Evolutionary conservation across 106 monocot species (phyloP).

Genomic region (Phalaenopsis aphrodite): DNA sequence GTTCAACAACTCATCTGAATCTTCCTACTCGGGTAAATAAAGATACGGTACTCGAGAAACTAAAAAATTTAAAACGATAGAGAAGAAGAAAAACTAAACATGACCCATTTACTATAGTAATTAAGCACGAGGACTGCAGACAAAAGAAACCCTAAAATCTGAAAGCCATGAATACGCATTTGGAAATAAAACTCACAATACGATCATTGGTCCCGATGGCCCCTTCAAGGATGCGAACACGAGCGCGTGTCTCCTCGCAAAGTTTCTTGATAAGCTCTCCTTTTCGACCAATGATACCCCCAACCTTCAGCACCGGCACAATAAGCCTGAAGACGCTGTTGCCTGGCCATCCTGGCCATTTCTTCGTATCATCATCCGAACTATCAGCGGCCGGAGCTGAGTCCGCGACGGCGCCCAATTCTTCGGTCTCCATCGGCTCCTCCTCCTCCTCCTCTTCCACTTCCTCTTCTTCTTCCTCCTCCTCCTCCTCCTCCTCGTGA

Average conservation of each 20-base stretch:
- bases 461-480: not conserved
- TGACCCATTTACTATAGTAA: not conserved
- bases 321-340: constrained; percentile 64
- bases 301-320: constrained; percentile 72
- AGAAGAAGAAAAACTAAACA: not conserved
- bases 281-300: constrained; percentile 79
- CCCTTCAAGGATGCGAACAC: constrained; percentile 70
- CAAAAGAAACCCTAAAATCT: not conserved
- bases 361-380: constrained; percentile 27
- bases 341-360: constrained; percentile 97
- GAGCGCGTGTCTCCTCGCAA: constrained; percentile 77
- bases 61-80: not conserved
- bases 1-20: not conserved
- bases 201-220: constrained; percentile 56
- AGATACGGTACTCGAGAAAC: not conserved
- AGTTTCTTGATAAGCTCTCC: constrained; percentile 84
- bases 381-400: constrained; percentile 1
- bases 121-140: not conserved
- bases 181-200: constrained; percentile 40
- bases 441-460: not conserved
- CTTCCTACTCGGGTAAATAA: not conserved
- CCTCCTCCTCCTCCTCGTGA: not conserved
- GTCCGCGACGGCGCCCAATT: not conserved
- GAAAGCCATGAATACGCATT: not conserved
- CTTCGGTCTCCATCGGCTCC: not conserved